Evolutionary conservation across 768 basidiomycete genomes (phyloP).

Genomic region (Boletus insuetus): DNA sequence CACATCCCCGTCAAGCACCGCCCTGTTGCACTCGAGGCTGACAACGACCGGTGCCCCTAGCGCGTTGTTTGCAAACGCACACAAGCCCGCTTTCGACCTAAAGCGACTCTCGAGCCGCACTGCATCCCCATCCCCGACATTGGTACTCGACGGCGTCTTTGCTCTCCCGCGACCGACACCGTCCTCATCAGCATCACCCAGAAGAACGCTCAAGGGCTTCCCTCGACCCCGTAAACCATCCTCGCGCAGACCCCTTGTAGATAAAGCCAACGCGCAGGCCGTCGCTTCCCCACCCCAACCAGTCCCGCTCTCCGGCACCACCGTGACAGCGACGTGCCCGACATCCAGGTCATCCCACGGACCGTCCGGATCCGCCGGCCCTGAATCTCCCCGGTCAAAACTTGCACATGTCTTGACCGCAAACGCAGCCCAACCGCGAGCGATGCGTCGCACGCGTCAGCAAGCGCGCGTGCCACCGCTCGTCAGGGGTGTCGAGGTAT

Average conservation of each 20-base stretch:
- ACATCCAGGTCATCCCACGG: not conserved
- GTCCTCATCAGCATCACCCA: not conserved
- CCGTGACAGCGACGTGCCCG: not conserved
- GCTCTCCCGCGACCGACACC: conserved; percentile 5
- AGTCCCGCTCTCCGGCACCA: no score
- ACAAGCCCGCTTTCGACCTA: not conserved
- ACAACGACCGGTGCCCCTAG: not conserved
- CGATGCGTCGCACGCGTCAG: not conserved
- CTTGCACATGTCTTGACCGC: conserved; percentile 19
- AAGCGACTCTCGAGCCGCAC: not conserved
- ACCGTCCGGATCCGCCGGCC: not conserved
- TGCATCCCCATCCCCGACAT: conserved; percentile 12
- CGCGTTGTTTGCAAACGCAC: not conserved
- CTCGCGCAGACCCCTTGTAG: not conserved
- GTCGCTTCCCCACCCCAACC: not conserved
- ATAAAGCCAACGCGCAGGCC: not conserved
- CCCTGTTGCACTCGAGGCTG: not conserved
- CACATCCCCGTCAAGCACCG: not conserved
- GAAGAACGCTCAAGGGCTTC: not conserved
- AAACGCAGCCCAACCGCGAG: not conserved
- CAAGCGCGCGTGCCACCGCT: not conserved
- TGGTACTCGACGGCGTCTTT: conserved; percentile 23
- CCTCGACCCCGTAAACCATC: conserved; percentile 2
- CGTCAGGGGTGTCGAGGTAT: not conserved
- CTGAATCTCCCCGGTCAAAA: conserved; percentile 21